These are phyloP conservation scores for Candida namnaoensis DNA, from an alignment of 805 yeast species.

Conservation along the genomic window DNA sequence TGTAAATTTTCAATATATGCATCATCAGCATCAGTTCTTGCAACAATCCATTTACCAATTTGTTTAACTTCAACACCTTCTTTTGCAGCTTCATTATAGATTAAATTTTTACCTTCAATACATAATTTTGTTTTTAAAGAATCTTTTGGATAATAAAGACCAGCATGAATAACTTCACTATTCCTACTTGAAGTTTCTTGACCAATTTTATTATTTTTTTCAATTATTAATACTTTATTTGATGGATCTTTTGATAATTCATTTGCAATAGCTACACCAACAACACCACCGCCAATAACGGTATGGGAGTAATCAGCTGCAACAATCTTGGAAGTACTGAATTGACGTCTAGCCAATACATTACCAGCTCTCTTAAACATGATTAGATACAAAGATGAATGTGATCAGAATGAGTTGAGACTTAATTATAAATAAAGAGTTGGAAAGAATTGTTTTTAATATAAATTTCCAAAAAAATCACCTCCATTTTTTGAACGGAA, in stretches of 20 bases:
- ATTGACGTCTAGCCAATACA: neutral
- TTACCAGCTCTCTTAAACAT: no score
- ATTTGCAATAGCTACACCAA: constrained; percentile 76
- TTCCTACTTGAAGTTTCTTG: constrained; percentile 83
- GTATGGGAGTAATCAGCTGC: constrained; percentile 55
- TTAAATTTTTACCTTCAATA: constrained; percentile 60
- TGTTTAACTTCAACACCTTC: constrained; percentile 47
- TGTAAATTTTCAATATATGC: constrained; percentile 49
- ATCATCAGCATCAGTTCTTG: constrained; percentile 60
- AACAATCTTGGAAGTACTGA: constrained; percentile 6
- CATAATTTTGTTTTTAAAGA: constrained; percentile 65
- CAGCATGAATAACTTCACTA: constrained; percentile 92
- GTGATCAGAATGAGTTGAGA: no score
- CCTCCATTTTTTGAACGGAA: no score
- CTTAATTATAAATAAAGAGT: no score
- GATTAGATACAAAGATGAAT: no score
- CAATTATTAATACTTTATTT: constrained; percentile 55
- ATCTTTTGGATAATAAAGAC: constrained; percentile 68
- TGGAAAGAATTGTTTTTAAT: no score
- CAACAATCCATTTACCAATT: constrained; percentile 86
- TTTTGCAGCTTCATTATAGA: constrained; percentile 38
- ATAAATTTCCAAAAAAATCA: no score
- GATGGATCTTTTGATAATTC: constrained; percentile 41
- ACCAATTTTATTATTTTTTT: constrained; percentile 58
- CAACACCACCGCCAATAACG: constrained; percentile 78